A percentile compares a stretch with the other conserved stretches of the same genome.
Conservation (phyloP, 257 asterid species). For the Penstemon newberryi region DNA sequence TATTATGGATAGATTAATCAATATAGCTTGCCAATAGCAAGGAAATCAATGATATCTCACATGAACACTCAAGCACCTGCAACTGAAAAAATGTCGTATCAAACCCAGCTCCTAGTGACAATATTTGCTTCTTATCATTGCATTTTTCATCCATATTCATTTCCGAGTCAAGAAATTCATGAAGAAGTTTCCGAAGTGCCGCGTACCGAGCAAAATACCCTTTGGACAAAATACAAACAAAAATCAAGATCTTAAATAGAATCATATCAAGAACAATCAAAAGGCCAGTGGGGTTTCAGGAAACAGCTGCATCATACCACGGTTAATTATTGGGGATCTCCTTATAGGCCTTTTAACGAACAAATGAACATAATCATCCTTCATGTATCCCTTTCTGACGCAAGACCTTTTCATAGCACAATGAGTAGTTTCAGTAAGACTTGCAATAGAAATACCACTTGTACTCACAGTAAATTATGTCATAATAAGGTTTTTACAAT, state of each 20-base stretch:
- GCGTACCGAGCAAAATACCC: constrained; percentile 97
- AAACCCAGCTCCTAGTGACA: constrained; percentile 96
- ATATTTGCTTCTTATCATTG: constrained; percentile 66
- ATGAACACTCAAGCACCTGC: constrained; percentile 62
- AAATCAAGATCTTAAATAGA: constrained; percentile 18
- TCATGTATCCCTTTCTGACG: constrained; percentile 54
- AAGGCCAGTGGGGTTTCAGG: constrained; percentile 24
- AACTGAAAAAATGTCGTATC: constrained; percentile 90
- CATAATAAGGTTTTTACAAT: background rate
- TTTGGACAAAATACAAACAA: constrained; percentile 32
- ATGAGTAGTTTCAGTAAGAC: constrained; percentile 23
- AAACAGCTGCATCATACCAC: constrained; percentile 51
- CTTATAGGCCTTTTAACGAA: constrained; percentile 61
- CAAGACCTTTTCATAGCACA: constrained; percentile 66
- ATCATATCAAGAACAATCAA: constrained; percentile 2
- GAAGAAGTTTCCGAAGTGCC: constrained; percentile 72
- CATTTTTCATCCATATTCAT: constrained; percentile 38
- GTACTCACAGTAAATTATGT: background rate
- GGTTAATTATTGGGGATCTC: constrained; percentile 92
- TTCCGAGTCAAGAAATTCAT: constrained; percentile 72
- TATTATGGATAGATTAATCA: constrained; percentile 13
- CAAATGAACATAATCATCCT: constrained; percentile 55
- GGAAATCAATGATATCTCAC: constrained; percentile 31
- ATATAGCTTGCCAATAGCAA: constrained; percentile 15
- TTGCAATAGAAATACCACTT: background rate